Percentiles rank a stretch among this genome's conserved stretches.
These are phyloP conservation scores for Coniochaeta hoffmannii DNA, from an alignment of 2,329 filamentous ascomycete species.

Conservation along the genomic window DNA sequence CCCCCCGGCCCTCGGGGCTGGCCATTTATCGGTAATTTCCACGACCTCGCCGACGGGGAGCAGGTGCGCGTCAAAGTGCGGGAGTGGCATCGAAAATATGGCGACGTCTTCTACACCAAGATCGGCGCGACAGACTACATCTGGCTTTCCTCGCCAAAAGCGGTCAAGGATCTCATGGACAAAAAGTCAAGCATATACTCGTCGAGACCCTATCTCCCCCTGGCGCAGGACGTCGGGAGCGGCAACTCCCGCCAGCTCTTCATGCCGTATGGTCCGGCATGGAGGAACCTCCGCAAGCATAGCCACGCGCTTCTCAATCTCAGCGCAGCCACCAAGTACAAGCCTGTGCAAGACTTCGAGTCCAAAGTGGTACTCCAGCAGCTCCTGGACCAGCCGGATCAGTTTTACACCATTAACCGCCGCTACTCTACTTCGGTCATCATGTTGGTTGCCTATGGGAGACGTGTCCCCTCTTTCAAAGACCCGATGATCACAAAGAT, in stretches of 20 bases:
- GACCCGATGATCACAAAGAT: slow-evolving; percentile 25
- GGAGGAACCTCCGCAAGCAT: slow-evolving; percentile 19
- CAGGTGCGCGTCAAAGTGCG: not conserved
- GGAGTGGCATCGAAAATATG: slow-evolving; percentile 18
- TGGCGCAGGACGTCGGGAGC: slow-evolving; percentile 20
- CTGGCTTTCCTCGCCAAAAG: slow-evolving; percentile 24
- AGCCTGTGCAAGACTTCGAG: slow-evolving; percentile 23
- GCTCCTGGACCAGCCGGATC: slow-evolving; percentile 19
- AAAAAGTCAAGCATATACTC: slow-evolving; percentile 11
- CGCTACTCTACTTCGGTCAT: slow-evolving; percentile 33
- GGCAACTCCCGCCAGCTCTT: slow-evolving; percentile 17
- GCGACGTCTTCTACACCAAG: slow-evolving; percentile 29
- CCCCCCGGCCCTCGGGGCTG: not conserved
- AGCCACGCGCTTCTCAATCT: slow-evolving; percentile 19
- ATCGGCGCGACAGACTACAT: slow-evolving; percentile 31
- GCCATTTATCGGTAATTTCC: not conserved
- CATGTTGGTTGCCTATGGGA: slow-evolving; percentile 31
- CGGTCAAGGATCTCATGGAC: slow-evolving; percentile 15
- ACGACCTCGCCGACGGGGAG: not conserved
- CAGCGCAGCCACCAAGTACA: slow-evolving; percentile 15
- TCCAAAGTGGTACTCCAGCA: slow-evolving; percentile 24
- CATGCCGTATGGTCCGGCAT: slow-evolving; percentile 18
- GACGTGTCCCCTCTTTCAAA: slow-evolving; percentile 26
- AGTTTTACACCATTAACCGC: slow-evolving; percentile 31
- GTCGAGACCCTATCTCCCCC: not conserved